These are phyloP conservation scores for Chaetomium strumarium DNA, from an alignment of 2,329 filamentous ascomycete genomes.

Conservation along the genomic window DNA sequence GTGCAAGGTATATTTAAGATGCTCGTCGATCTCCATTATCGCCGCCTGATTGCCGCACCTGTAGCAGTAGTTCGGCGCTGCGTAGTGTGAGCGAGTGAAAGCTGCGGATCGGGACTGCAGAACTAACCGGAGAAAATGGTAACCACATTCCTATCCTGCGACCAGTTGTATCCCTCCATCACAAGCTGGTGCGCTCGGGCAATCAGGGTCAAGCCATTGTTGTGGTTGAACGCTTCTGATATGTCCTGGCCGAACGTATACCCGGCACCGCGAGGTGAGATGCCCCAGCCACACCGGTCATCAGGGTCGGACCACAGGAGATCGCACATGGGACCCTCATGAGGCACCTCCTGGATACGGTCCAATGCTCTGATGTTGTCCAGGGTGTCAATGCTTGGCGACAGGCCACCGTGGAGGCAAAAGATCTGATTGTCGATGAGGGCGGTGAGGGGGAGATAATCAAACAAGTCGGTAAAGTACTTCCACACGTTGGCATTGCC, in stretches of 20 bases:
- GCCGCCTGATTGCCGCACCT: slow-evolving; percentile 97
- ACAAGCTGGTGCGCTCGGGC: slow-evolving; percentile 96
- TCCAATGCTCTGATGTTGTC: slow-evolving; percentile 94
- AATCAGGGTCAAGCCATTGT: slow-evolving; percentile 93
- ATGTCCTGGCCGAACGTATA: slow-evolving; percentile 98
- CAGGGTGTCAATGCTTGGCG: slow-evolving; percentile 90
- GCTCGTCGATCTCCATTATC: slow-evolving; percentile 99
- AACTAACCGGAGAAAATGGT: slow-evolving; percentile 90
- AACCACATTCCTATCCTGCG: slow-evolving; percentile 94
- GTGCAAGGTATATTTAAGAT: slow-evolving; percentile 99
- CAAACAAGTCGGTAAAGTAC: slow-evolving; percentile 97
- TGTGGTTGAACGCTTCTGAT: slow-evolving; percentile 97
- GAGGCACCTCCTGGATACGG: slow-evolving; percentile 95
- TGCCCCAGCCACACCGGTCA: slow-evolving; percentile 93
- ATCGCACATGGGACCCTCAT: slow-evolving; percentile 98
- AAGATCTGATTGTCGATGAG: slow-evolving; percentile 99
- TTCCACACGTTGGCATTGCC: slow-evolving; percentile 99
- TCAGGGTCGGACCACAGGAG: slow-evolving; percentile 97
- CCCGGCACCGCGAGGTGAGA: slow-evolving; percentile 87
- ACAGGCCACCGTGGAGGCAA: slow-evolving; percentile 93
- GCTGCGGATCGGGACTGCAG: not conserved
- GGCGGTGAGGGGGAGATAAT: slow-evolving; percentile 94
- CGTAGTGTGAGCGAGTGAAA: slow-evolving; percentile 26
- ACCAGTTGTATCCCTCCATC: slow-evolving; percentile 99
- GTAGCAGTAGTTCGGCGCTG: slow-evolving; percentile 93